A percentile compares a stretch with the other conserved stretches of the same genome.
Evolutionary conservation across 805 yeast species (phyloP).

Genomic region (Lipomyces sp.): DNA sequence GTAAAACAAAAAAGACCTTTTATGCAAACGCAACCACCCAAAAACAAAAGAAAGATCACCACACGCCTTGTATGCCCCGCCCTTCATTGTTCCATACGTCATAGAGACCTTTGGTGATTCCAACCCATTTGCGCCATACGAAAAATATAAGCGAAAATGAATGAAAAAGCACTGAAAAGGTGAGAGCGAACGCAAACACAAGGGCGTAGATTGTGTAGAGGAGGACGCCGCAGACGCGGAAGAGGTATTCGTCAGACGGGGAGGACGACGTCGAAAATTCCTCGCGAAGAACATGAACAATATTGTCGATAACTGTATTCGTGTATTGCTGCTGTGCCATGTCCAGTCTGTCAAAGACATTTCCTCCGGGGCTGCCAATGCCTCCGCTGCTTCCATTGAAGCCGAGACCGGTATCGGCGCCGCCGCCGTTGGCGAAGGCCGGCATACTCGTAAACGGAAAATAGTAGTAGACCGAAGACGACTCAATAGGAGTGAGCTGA

Average conservation of each 20-base stretch:
- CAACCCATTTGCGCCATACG: slow-evolving; percentile 25
- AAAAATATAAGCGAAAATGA: slow-evolving; percentile 20
- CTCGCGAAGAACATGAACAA: slow-evolving; percentile 18
- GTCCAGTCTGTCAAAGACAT: no score
- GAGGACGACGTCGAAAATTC: slow-evolving; percentile 12
- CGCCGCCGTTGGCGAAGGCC: not conserved
- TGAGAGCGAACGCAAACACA: slow-evolving; percentile 21
- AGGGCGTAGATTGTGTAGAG: slow-evolving; percentile 24
- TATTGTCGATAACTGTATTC: slow-evolving; percentile 19
- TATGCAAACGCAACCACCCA: not conserved
- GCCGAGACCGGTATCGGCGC: not conserved
- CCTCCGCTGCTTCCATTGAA: no score
- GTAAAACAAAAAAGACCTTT: not conserved
- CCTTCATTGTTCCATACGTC: slow-evolving; percentile 20
- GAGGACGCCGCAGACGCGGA: slow-evolving; percentile 21
- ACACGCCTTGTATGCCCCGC: slow-evolving; percentile 14
- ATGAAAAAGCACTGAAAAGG: slow-evolving; percentile 22
- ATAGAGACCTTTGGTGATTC: slow-evolving; percentile 20
- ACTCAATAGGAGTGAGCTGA: not conserved
- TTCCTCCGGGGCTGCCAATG: no score
- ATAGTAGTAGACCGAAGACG: no score
- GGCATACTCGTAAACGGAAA: no score
- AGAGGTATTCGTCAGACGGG: slow-evolving; percentile 13
- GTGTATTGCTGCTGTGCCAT: no score
- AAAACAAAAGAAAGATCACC: slow-evolving; percentile 5